Base-by-base conservation (phyloP, 1,284 basidiomycete genomes). In the Cutaneotrichosporon dermatis region DNA sequence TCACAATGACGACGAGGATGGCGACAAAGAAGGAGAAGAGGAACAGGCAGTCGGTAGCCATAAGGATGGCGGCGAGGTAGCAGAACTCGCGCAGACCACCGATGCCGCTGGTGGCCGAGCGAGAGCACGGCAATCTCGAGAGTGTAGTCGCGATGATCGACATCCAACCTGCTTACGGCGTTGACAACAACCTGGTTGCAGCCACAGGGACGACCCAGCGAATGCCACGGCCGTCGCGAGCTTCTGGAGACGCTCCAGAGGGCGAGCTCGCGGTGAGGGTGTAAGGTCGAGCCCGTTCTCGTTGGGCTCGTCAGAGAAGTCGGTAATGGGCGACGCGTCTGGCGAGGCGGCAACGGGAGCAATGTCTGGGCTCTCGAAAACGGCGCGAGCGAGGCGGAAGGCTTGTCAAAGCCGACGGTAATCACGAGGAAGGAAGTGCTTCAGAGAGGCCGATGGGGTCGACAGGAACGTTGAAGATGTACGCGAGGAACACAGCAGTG, bases 351-450 rank as follows among this genome's bases (percentile, higher is more conserved):
- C 67, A 16, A 77, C 71, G 16, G 82, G 82, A 1, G 80, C 78
- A 66, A 82, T 83, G 64, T 92, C 87, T 3, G 91, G 89, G 69
- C 94, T 90, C 16, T 86, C 84, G 78, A 98, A 92, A 40, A 98
- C 89, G 10, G 93, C 90, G 35, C 88, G 84, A 0, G 93, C 93
- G 43, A 99, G 86, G 10, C 91, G 85, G 61, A 94, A 0, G 94
- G 95, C 79, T 99, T 99, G 79, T 99, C 95, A 74, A 98, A 99
- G 11, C 95, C 95, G 59, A 99, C 88, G 0, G 92, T 95, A 77
- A 96, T 96, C 46, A 99, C 94, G 42, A 99, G 83, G 86, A 99
- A 99, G 95, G 95, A 2, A 99, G 83, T 0, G 95, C 94, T 77
- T 99, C 96, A 12, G 91, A 93, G 39, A 99, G 82, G 13, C 88